Conservation (phyloP, 257 asterid genomes). For the Rehmannia glutinosa region DNA sequence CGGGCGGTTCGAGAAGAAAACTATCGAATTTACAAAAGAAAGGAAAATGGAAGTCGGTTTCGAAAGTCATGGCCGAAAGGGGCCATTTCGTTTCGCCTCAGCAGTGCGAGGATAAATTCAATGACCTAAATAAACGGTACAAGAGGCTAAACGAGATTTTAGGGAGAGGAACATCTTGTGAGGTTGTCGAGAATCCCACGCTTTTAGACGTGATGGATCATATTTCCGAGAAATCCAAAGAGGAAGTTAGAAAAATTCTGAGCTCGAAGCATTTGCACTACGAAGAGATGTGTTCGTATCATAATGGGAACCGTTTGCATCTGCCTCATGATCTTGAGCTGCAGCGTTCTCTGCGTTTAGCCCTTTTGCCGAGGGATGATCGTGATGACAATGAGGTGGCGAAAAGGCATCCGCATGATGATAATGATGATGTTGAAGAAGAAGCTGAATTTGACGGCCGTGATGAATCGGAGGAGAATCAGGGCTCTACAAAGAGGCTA, state of each 20-base stretch:
- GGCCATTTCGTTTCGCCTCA: conserved; percentile 82
- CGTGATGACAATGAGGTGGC: conserved; percentile 36
- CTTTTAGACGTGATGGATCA: conserved; percentile 68
- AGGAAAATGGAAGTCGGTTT: conserved; percentile 82
- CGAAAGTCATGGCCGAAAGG: conserved; percentile 87
- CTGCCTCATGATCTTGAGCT: conserved; percentile 75
- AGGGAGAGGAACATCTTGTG: conserved; percentile 85
- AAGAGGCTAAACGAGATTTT: conserved; percentile 84
- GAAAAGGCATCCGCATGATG: conserved; percentile 41
- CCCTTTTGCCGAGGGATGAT: conserved; percentile 67
- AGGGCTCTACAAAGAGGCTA: conserved; percentile 24
- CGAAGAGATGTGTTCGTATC: conserved; percentile 95
- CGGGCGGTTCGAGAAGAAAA: conserved; percentile 41
- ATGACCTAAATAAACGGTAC: conserved; percentile 82
- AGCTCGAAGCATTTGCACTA: conserved; percentile 83
- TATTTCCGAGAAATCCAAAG: conserved; percentile 61
- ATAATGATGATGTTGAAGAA: conserved; percentile 52
- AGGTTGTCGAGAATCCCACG: conserved; percentile 77
- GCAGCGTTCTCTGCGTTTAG: conserved; percentile 60
- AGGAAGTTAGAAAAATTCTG: conserved; percentile 69
- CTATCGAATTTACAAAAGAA: conserved; percentile 55
- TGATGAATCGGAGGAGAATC: conserved; percentile 30
- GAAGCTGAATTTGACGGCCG: conserved; percentile 45
- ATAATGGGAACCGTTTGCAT: conserved; percentile 67
- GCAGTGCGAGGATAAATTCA: conserved; percentile 91